Percentiles rank a stretch among this genome's conserved stretches.
phyloP scores from a whole-genome alignment of 768 basidiomycete species.

The Boletales sp. region DNA sequence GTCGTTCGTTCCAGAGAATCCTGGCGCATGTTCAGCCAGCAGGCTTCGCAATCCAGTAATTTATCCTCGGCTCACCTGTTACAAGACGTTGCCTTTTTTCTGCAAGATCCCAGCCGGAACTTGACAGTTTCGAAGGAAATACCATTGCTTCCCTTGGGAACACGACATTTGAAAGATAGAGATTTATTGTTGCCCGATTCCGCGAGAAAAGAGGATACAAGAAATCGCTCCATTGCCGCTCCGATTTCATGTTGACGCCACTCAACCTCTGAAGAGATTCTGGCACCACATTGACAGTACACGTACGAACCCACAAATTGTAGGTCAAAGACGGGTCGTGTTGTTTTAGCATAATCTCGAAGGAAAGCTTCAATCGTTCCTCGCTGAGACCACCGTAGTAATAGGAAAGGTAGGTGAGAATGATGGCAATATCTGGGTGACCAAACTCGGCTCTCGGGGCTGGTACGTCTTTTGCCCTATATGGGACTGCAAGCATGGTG shows the following conservation, averaged over 20 bases:
- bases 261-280: constrained; percentile 25
- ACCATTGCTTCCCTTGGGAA: constrained; percentile 50
- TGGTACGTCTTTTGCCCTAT: neutral
- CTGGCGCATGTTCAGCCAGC: too few species aligned
- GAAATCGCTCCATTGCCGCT: constrained; percentile 21
- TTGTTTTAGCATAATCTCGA: constrained; percentile 36
- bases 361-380: constrained; percentile 35
- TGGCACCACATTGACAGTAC: constrained; percentile 29
- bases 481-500: neutral
- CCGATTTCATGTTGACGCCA: constrained; percentile 44
- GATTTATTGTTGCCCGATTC: constrained; percentile 40
- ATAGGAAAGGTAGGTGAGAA: neutral
- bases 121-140: constrained; percentile 35
- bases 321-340: constrained; percentile 41
- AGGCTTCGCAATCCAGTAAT: too few species aligned
- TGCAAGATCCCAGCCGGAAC: too few species aligned
- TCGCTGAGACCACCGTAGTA: constrained; percentile 37
- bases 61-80: too few species aligned
- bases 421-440: neutral
- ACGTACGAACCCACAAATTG: constrained; percentile 33
- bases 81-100: too few species aligned
- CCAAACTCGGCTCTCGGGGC: neutral
- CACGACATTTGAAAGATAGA: constrained; percentile 44
- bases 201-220: constrained; percentile 35
- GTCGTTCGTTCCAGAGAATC: too few species aligned